Evolutionary conservation across 495 filamentous ascomycete genomes (phyloP), one percentile per base, ranked within the genome.

Genomic region (Hyaloscypha finlandica): DNA sequence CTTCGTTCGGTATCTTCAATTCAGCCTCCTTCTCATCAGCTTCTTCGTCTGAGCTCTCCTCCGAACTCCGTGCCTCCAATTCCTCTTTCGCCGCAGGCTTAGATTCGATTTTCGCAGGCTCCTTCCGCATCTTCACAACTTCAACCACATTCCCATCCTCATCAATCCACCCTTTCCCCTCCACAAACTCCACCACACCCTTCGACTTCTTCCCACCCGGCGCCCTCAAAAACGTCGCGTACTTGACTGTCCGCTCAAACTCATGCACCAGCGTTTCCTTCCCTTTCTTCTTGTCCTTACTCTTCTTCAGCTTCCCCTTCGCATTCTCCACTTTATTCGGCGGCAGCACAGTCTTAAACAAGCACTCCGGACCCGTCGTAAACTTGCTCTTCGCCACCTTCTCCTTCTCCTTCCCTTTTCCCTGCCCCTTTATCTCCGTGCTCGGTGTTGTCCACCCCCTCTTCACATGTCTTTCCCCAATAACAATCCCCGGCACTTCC

Each of bases 141-240:
- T 97, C 89, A 11, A 95, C 86, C 25, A 97, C 72, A 61, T 89
- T 86, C 2, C 93, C 95, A 20, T 87, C 79, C 69, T 86, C 85
- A 73, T 97, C 91, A 4, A 96, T 82, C 95, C 95, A 97, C 0
- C 95, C 94, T 69, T 91, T 91, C 19, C 88, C 92, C 33, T 97
- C 88, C 20, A 90, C 78, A 74, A 84, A 93, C 61, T 87, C 83
- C 22, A 73, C 71, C 4, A 74, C 76, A 2, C 80, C 74, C 19
- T 73, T 75, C 4, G 76, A 64, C 19, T 68, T 76, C 8, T 66
- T 76, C 12, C 68, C 76, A 52, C 52, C 72, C 70, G 67, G 81
- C 0, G 77, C 75, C 68, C 89, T 90, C 60, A 96, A 76, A 72
- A 97, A 96, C 16, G 84, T 89, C 0, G 91, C 89, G 63, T 91